Percentiles rank a stretch among this genome's conserved stretches.
phyloP scores from a whole-genome alignment of 805 yeast species.

The Kodamaea jinghongensis region DNA sequence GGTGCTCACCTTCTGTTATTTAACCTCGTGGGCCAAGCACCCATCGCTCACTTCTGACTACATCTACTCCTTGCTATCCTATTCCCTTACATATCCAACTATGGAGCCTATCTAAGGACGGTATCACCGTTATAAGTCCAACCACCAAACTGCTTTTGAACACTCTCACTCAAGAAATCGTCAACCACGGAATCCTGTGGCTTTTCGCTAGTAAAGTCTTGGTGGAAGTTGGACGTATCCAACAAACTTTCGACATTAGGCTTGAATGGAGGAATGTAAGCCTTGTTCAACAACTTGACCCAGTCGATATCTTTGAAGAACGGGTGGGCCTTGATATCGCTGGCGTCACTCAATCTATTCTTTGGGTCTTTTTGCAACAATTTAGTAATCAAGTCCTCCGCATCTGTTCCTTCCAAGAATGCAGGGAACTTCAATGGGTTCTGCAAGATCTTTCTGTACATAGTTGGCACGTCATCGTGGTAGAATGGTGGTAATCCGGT shows the following conservation, averaged over 20 bases:
- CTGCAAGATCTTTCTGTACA: slow-evolving; percentile 91
- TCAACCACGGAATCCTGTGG: slow-evolving; percentile 96
- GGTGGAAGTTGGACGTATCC: slow-evolving; percentile 92
- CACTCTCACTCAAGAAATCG: slow-evolving; percentile 85
- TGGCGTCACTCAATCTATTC: slow-evolving; percentile 76
- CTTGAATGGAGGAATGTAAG: slow-evolving; percentile 92
- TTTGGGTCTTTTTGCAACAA: slow-evolving; percentile 83
- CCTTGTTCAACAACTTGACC: slow-evolving; percentile 76
- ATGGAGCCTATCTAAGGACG: no score
- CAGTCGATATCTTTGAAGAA: slow-evolving; percentile 91
- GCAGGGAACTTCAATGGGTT: slow-evolving; percentile 88
- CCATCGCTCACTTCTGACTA: no score
- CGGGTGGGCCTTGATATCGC: slow-evolving; percentile 77
- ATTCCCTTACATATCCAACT: no score
- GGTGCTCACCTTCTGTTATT: no score
- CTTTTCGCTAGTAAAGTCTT: slow-evolving; percentile 85
- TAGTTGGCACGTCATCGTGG: slow-evolving; percentile 87
- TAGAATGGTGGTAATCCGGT: slow-evolving; percentile 97
- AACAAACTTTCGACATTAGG: slow-evolving; percentile 83
- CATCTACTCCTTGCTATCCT: no score
- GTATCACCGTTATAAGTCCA: slow-evolving; percentile 95
- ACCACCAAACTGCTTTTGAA: slow-evolving; percentile 98
- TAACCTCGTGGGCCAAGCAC: no score
- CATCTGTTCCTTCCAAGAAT: slow-evolving; percentile 75
- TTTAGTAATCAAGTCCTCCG: slow-evolving; percentile 72